These are phyloP conservation scores for Kwoniella sp. DNA, from an alignment of 768 basidiomycete genomes.

Conservation along the genomic window DNA sequence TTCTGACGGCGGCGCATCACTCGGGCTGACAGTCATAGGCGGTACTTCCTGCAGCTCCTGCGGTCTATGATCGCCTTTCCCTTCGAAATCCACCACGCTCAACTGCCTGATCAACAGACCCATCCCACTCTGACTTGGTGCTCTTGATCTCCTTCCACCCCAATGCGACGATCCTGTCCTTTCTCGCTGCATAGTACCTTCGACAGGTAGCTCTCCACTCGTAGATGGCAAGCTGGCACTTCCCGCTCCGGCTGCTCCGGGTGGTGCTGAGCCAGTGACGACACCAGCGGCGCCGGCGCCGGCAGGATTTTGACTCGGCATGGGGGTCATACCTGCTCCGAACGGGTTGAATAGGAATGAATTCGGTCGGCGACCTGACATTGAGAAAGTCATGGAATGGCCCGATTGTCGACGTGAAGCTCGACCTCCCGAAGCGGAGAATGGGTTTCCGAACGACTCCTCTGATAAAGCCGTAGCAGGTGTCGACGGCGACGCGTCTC, in stretches of 20 bases:
- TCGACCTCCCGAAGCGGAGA: slow-evolving; percentile 18
- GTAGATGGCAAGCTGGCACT: not conserved
- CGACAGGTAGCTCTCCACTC: not conserved
- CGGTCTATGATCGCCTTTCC: not conserved
- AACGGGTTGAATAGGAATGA: slow-evolving; percentile 46
- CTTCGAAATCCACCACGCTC: slow-evolving; percentile 17
- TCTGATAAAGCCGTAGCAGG: slow-evolving; percentile 39
- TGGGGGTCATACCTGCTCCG: slow-evolving; percentile 47
- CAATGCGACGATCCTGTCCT: slow-evolving; percentile 3
- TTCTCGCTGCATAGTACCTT: slow-evolving; percentile 1
- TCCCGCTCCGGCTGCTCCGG: slow-evolving; percentile 36
- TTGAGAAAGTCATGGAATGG: slow-evolving; percentile 26
- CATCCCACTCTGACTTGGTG: slow-evolving; percentile 21
- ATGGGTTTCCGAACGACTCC: slow-evolving; percentile 34
- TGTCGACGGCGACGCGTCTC: slow-evolving; percentile 32
- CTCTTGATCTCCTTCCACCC: slow-evolving; percentile 20
- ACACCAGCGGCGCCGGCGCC: slow-evolving; percentile 1
- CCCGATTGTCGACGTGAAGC: slow-evolving; percentile 32
- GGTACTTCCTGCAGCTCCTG: slow-evolving; percentile 27
- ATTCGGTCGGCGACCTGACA: slow-evolving; percentile 32
- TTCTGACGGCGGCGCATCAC: slow-evolving; percentile 45
- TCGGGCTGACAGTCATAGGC: slow-evolving; percentile 45
- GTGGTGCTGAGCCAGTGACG: slow-evolving; percentile 76
- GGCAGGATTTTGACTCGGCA: slow-evolving; percentile 11
- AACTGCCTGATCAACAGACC: slow-evolving; percentile 17